A percentile compares a stretch with the other conserved stretches of the same genome.
phyloP scores from a whole-genome alignment of 108 stramenopile genomes.

The Cylindrotheca closterium region DNA sequence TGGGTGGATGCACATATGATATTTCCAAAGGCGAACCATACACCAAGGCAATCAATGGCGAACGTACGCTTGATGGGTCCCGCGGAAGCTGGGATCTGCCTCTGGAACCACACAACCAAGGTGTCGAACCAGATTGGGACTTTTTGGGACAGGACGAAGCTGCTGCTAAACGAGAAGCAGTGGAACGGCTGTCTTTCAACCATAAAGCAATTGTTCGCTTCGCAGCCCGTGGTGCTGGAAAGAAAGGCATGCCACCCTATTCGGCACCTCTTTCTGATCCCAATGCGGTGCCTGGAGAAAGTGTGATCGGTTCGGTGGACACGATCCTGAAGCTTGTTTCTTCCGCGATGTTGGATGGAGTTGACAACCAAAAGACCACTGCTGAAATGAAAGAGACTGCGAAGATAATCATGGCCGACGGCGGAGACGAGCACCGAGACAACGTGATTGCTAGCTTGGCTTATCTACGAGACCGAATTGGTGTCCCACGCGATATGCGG shows the following conservation, averaged over 20 bases:
- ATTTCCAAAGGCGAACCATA: constrained; percentile 49
- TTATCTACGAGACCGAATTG: constrained; percentile 89
- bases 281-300: constrained; percentile 71
- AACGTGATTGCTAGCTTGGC: constrained; percentile 54
- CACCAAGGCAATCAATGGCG: constrained; percentile 69
- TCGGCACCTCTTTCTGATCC: constrained; percentile 87
- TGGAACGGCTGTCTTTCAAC: constrained; percentile 79
- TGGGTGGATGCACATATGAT: constrained; percentile 85
- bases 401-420: constrained; percentile 45
- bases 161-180: constrained; percentile 74
- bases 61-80: constrained; percentile 39
- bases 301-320: constrained; percentile 60
- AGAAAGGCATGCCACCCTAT: constrained; percentile 74
- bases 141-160: constrained; percentile 63
- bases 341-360: constrained; percentile 59
- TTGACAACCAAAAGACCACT: constrained; percentile 20
- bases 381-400: constrained; percentile 45
- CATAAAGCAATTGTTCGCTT: constrained; percentile 79
- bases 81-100: constrained; percentile 78
- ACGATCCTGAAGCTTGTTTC: constrained; percentile 54
- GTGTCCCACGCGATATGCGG: constrained; percentile 92
- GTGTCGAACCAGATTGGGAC: constrained; percentile 81
- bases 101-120: constrained; percentile 62
- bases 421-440: constrained; percentile 51
- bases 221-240: constrained; percentile 86